A percentile compares a stretch with the other conserved stretches of the same genome.
Evolutionary conservation across 352 stramenopile genomes (phyloP).

Genomic region (Globisporangium yorkense): DNA sequence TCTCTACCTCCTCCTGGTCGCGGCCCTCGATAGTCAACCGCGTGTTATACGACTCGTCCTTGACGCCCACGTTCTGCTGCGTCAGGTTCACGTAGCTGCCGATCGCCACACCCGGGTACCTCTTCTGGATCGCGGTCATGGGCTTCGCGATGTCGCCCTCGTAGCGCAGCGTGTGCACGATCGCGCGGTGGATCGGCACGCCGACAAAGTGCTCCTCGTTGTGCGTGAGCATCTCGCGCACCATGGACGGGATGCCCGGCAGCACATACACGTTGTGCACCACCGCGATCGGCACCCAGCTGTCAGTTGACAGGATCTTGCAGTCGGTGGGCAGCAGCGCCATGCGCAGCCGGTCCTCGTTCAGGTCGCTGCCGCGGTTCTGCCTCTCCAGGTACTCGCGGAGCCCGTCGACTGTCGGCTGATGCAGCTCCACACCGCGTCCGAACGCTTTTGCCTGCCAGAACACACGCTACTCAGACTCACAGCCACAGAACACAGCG

Average conservation of each 20-base stretch:
- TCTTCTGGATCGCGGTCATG: conserved; percentile 60
- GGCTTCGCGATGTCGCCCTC: conserved; percentile 64
- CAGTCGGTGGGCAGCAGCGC: conserved; percentile 55
- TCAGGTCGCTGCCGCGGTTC: conserved; percentile 33
- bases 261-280: conserved; percentile 84
- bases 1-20: conserved; percentile 43
- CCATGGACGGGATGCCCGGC: conserved; percentile 74
- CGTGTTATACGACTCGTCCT: conserved; percentile 61
- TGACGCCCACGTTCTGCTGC: conserved; percentile 35
- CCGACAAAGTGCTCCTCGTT: conserved; percentile 79
- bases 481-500: no score
- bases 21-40: conserved; percentile 60
- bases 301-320: conserved; percentile 41
- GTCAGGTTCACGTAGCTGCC: conserved; percentile 84
- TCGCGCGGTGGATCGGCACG: conserved; percentile 66
- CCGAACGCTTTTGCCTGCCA: conserved; percentile 40
- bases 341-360: conserved; percentile 70
- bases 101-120: conserved; percentile 61
- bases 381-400: conserved; percentile 31
- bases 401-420: conserved; percentile 54
- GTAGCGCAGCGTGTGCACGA: conserved; percentile 58
- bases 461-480: no score
- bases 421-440: conserved; percentile 54
- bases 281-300: conserved; percentile 72
- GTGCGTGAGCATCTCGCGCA: conserved; percentile 75